Evolutionary conservation across 768 basidiomycete species (phyloP).

Genomic region (Strobilomyces dryophilus): DNA sequence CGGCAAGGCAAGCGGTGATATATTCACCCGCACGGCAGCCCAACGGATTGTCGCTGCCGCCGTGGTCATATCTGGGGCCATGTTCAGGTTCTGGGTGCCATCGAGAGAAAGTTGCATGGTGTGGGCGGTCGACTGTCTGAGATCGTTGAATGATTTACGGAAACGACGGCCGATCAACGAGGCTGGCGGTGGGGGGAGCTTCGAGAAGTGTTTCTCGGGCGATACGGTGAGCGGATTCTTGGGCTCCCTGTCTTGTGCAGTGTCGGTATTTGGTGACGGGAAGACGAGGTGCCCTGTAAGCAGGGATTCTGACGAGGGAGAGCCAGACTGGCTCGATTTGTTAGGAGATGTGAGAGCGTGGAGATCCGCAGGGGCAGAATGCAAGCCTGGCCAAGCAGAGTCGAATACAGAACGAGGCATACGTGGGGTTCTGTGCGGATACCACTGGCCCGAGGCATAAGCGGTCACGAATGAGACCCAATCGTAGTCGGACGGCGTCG

Average conservation of each 20-base stretch:
- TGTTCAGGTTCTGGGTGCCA: constrained; percentile 25
- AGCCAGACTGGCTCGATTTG: constrained; percentile 7
- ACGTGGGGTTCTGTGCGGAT: constrained; percentile 66
- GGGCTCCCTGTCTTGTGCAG: constrained; percentile 16
- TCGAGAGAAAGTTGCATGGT: constrained; percentile 27
- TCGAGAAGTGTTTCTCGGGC: constrained; percentile 25
- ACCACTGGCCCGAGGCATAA: constrained; percentile 77
- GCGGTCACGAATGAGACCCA: constrained; percentile 78
- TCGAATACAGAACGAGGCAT: constrained; percentile 40
- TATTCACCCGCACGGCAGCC: constrained; percentile 78
- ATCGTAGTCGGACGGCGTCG: constrained; percentile 40
- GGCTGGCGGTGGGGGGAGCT: constrained; percentile 21
- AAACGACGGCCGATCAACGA: constrained; percentile 37
- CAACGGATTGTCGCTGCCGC: constrained; percentile 80
- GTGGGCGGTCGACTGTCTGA: constrained; percentile 31
- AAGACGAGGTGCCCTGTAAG: constrained; percentile 6
- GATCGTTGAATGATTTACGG: constrained; percentile 45
- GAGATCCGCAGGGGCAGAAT: constrained; percentile 6
- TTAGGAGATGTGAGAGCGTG: neutral
- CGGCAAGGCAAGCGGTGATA: constrained; percentile 83
- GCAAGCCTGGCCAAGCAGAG: constrained; percentile 15
- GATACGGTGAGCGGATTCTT: constrained; percentile 17
- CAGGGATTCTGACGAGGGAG: constrained; percentile 11
- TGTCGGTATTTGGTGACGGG: constrained; percentile 10
- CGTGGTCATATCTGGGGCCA: constrained; percentile 54